phyloP scores from a whole-genome alignment of 768 basidiomycete species.

The Austroboletus eburneus region DNA sequence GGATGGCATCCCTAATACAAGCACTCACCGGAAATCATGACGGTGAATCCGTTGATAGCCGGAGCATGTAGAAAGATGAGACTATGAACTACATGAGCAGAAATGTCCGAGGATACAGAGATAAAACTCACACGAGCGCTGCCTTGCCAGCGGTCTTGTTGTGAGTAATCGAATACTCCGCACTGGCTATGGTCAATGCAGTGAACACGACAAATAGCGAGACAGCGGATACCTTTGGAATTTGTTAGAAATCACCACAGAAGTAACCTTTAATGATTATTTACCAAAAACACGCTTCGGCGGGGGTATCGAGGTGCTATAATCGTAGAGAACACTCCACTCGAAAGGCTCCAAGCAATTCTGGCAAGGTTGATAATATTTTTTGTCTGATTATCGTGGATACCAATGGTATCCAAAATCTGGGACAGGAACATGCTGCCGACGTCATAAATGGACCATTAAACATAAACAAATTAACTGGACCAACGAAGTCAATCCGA shows the following conservation, averaged over 20 bases:
- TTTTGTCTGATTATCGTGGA: constrained; percentile 15
- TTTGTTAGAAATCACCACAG: neutral
- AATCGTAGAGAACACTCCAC: neutral
- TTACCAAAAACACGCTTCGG: constrained; percentile 8
- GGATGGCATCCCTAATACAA: too few relatives aligned
- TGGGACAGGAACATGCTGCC: constrained; percentile 10
- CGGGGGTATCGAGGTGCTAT: constrained; percentile 4
- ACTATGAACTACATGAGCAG: neutral
- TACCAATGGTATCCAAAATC: constrained; percentile 12
- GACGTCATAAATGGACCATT: neutral
- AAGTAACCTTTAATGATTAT: neutral
- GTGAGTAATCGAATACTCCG: constrained; percentile 8
- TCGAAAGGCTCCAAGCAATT: constrained; percentile 7
- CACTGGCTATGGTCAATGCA: constrained; percentile 16
- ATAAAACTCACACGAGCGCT: constrained; percentile 9
- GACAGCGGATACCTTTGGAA: constrained; percentile 4
- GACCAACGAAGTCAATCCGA: constrained; percentile 9
- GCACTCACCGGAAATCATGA: constrained; percentile 4
- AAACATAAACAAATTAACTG: neutral
- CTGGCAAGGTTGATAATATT: constrained; percentile 10
- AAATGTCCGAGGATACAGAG: neutral
- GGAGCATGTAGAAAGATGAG: constrained; percentile 7
- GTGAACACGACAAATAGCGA: constrained; percentile 13
- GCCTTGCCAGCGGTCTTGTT: constrained; percentile 2
- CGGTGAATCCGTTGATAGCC: constrained; percentile 1